Base-by-base conservation (phyloP, 164 flowering plant species). In the Chloranthus sessilifolius region DNA sequence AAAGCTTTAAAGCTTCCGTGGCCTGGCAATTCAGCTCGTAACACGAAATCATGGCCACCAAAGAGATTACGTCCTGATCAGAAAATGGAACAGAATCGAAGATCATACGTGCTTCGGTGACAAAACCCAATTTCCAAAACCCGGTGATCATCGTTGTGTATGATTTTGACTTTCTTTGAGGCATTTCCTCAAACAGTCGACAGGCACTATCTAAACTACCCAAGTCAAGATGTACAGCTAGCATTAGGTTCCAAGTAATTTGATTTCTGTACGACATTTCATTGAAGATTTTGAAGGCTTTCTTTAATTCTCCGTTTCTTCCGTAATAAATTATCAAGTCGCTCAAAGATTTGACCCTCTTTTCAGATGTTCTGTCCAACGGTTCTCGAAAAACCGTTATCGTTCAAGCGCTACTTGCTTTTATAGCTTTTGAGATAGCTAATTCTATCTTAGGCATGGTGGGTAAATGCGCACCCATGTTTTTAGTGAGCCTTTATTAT, bases 1-100 rank as follows among this genome's bases (percentile, higher is more conserved):
- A 67, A 54, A 57, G 53, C 53, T 67, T 27, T 17, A 62, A 20
- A 33, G 61, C 67, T 20, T 43, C 10, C 24, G 38, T 15, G 40
- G 49, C 30, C 41, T 48, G 52, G 8, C 9, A 0, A 59, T 67
- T 67, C 45, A 40, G 63, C 1, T 48, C 23, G 15, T 62, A 62
- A 54, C 67, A 56, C 9, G 63, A 58, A 38, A 67, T 59, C 72
- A 67, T 67, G 24, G 71, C 66, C 1, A 66, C 62, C 71, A 66
- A 66, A 11, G 40, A 58, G 14, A 62, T 6, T 7, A 62, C 72
- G 55, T 62, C 62, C 10, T 51, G 63, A 20, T 41, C 34, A 17
- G 27, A 5, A 54, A 30, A 12, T 17, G 56, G 53, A 5, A 62
- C 26, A 1, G 67, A 53, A 37, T 67, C 54, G 21, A 67, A 67